Base-by-base conservation (phyloP, 23 red algal genomes). In the Cyanidiococcus yangmingshanensis region DNA sequence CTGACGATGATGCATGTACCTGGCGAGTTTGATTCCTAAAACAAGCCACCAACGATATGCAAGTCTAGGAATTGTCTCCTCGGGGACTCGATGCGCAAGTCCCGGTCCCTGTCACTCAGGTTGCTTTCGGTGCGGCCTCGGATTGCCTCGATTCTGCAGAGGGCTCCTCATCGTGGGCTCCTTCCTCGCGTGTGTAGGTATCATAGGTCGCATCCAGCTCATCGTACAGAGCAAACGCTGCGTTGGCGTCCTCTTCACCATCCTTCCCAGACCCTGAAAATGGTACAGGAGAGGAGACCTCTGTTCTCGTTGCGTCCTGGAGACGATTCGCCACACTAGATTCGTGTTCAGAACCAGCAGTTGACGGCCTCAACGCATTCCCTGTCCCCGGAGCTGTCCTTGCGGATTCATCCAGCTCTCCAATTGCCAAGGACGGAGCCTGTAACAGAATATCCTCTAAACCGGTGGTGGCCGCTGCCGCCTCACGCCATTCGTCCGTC, bases 401-500 rank as follows among this genome's bases (percentile, higher is more conserved):
- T 2, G 63, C 63, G 50, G 50, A 57, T n/a, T n/a, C n/a, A n/a
- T n/a, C n/a, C n/a, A n/a, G n/a, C n/a, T n/a, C n/a, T 15, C 21
- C 45, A 7, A 21, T 21, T 54, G 45, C 45, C 45, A 15, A 7
- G 21, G 45, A 54, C 12, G 45, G 12, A 15, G 7, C 45, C 45
- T 54, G 12, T 54, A 21, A 7, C 7, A 54, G 21, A 54, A 54
- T 21, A 7, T 54, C 45, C 12, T 54, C 45, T 21, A 54, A 21
- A 54, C 45, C 45, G 21, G 21, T 21, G 21, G 21, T 30, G 63
- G 63, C 63, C 7, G 32, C 32, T 3, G 21, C 32, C 16, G 63
- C n/a, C n/a, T 71, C 63, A 2, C 63, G 63, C 63, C 63, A 71
- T 29, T 71, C 63, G 3, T 71, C 63, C 16, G n/a, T 27, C 27